Evolutionary conservation across 345 rosid species (phyloP).

Genomic region (Acer saccharum): DNA sequence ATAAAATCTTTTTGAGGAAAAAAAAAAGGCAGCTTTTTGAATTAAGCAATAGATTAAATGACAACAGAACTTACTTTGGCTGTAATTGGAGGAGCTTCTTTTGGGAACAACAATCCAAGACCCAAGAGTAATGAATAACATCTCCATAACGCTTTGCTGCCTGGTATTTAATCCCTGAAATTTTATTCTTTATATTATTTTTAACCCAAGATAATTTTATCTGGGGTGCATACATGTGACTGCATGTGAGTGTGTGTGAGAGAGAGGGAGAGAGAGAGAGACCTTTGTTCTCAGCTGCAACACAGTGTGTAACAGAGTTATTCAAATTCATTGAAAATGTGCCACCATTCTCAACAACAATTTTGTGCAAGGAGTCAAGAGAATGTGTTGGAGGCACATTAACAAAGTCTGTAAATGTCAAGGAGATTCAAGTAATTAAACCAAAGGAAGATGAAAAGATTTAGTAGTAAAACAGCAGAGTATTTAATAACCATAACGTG

Average conservation of each 20-base stretch:
- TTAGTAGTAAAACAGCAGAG: neutral
- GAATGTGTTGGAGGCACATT: constrained; percentile 66
- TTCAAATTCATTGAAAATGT: constrained; percentile 92
- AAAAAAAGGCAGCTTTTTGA: neutral
- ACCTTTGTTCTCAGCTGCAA: constrained; percentile 96
- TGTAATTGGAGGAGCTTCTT: constrained; percentile 76
- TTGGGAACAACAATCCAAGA: constrained; percentile 78
- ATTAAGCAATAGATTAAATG: constrained; percentile 11
- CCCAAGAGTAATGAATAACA: constrained; percentile 86
- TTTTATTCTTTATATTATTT: constrained; percentile 11
- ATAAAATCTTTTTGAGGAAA: neutral
- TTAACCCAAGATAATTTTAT: neutral
- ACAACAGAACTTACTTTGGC: constrained; percentile 64
- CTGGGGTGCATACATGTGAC: neutral
- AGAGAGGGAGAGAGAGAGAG: constrained; percentile 32
- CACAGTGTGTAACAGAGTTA: constrained; percentile 81
- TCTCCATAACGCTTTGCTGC: constrained; percentile 85
- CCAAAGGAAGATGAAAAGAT: constrained; percentile 13
- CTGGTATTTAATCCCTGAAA: constrained; percentile 83
- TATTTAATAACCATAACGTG: constrained; percentile 1
- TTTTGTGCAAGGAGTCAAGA: constrained; percentile 77
- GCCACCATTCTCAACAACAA: constrained; percentile 94
- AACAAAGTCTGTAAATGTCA: constrained; percentile 69
- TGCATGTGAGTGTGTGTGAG: constrained; percentile 1
- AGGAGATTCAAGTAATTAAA: constrained; percentile 34